A percentile compares a stretch with the other conserved stretches of the same genome.
Conservation (phyloP, 2,329 filamentous ascomycete species). For the Xylaria sp. region DNA sequence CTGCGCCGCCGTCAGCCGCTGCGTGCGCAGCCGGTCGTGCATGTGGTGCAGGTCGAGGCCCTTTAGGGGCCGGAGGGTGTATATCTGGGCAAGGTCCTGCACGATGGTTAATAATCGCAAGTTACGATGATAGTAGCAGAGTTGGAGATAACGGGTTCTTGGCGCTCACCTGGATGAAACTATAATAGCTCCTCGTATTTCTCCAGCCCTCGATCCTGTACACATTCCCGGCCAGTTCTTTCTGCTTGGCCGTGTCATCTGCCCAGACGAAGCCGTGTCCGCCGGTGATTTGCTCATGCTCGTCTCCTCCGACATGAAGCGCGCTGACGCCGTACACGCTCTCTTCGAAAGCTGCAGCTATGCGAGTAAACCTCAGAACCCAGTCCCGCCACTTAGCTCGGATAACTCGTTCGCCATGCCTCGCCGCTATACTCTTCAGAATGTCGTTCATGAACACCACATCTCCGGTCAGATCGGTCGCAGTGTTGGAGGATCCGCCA, state of each 20-base stretch:
- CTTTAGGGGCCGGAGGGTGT: constrained; percentile 74
- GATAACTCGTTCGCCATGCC: constrained; percentile 90
- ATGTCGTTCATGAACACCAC: constrained; percentile 89
- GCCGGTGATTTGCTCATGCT: constrained; percentile 67
- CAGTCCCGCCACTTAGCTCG: constrained; percentile 93
- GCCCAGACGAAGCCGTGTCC: constrained; percentile 97
- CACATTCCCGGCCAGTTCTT: constrained; percentile 90
- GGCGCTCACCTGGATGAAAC: constrained; percentile 81
- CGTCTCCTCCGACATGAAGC: constrained; percentile 83
- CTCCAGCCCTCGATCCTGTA: constrained; percentile 97
- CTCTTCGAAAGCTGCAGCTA: constrained; percentile 94
- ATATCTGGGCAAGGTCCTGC: constrained; percentile 73
- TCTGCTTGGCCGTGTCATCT: constrained; percentile 80
- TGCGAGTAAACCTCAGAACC: constrained; percentile 91
- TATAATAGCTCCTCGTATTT: constrained; percentile 94
- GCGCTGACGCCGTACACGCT: constrained; percentile 93
- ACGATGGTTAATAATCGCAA: constrained; percentile 48
- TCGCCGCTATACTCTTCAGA: constrained; percentile 80
- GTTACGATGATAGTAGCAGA: background rate
- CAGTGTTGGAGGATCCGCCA: constrained; percentile 48
- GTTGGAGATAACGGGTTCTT: background rate
- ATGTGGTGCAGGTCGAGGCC: constrained; percentile 90
- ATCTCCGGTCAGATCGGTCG: constrained; percentile 81
- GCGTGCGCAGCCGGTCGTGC: constrained; percentile 86
- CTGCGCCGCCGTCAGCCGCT: constrained; percentile 79